These are phyloP conservation scores for Clonostachys byssicola DNA, from an alignment of 2,329 filamentous ascomycete species.

Conservation along the genomic window DNA sequence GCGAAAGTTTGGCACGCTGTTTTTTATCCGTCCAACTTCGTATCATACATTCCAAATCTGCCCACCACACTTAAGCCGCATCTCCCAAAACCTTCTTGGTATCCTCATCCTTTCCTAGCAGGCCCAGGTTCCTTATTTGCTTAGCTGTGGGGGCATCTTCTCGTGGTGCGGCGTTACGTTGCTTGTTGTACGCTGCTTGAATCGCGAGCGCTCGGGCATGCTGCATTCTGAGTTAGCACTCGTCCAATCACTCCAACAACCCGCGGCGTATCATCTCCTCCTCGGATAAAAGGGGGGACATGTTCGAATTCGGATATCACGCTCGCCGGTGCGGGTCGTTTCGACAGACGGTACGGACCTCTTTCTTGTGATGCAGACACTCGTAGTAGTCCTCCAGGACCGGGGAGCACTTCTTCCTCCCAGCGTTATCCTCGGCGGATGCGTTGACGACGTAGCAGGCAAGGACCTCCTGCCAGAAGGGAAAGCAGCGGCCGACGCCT, in stretches of 20 bases:
- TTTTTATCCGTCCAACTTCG: too few species aligned
- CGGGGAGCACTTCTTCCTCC: slow-evolving; percentile 83
- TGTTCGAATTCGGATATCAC: neutral
- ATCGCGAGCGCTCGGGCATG: slow-evolving; percentile 73
- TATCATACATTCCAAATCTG: too few species aligned
- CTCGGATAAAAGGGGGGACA: neutral
- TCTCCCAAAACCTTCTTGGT: slow-evolving; percentile 53
- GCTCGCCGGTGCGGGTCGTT: neutral
- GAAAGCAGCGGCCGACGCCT: slow-evolving; percentile 81
- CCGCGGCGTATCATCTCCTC: neutral
- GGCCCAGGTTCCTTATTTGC: slow-evolving; percentile 81
- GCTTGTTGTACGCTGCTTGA: slow-evolving; percentile 81
- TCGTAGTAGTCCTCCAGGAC: slow-evolving; percentile 97
- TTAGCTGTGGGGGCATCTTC: slow-evolving; percentile 79
- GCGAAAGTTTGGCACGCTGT: too few species aligned
- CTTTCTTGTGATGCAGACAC: slow-evolving; percentile 97
- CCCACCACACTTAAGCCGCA: neutral
- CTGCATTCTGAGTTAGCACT: slow-evolving; percentile 37
- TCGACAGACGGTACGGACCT: slow-evolving; percentile 58
- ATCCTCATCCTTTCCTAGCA: slow-evolving; percentile 81
- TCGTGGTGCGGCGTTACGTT: slow-evolving; percentile 68
- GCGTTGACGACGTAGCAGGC: slow-evolving; percentile 98
- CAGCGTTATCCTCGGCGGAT: slow-evolving; percentile 68
- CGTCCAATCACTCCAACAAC: neutral
- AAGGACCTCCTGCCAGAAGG: slow-evolving; percentile 99